phyloP scores from a whole-genome alignment of 805 yeast species.

The Phaffomyces antillensis region DNA sequence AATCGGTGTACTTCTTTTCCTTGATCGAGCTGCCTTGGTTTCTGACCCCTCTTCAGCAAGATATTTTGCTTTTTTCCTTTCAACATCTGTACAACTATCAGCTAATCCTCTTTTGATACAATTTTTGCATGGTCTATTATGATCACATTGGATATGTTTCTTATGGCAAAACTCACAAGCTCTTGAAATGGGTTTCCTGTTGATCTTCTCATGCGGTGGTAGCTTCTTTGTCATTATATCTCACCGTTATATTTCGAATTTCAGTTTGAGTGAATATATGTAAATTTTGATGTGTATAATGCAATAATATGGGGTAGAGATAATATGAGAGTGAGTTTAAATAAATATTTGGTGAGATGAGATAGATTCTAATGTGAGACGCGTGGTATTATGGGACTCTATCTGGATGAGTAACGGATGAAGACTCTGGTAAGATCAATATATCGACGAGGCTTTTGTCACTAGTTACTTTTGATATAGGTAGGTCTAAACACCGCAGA shows the following conservation, averaged over 20 bases:
- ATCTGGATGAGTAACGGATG: too few species aligned
- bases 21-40: not conserved
- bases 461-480: too few species aligned
- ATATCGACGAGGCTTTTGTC: too few species aligned
- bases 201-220: conserved; percentile 43
- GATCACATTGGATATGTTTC: conserved; percentile 69
- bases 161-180: conserved; percentile 71
- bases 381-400: too few species aligned
- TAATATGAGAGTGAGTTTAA: not conserved
- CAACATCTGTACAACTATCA: conserved; percentile 50
- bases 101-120: conserved; percentile 57
- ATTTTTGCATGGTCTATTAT: conserved; percentile 60
- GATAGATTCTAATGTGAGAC: too few species aligned
- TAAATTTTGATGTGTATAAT: not conserved
- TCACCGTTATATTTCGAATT: too few species aligned
- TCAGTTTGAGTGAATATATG: too few species aligned
- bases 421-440: too few species aligned
- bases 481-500: too few species aligned
- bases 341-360: too few species aligned
- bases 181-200: conserved; percentile 54
- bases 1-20: not conserved
- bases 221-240: conserved; percentile 54
- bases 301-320: conserved; percentile 2
- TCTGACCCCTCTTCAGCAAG: conserved; percentile 4
- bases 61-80: conserved; percentile 41